Conservation (phyloP, 768 basidiomycete genomes). For the Tricholoma flavovirens region DNA sequence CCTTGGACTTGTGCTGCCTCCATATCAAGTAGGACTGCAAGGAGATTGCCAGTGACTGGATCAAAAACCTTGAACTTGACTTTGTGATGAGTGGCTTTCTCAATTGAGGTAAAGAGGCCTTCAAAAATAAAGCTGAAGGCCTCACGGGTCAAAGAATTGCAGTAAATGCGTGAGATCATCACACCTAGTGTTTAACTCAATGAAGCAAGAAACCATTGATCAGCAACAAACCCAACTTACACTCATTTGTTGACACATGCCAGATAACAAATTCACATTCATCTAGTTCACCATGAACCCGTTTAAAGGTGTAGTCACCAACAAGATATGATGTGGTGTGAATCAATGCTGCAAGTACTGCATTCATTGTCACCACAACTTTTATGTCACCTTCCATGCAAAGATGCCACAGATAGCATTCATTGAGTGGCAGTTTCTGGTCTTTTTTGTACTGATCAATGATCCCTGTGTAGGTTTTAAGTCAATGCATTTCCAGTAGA, state of each 20-base stretch:
- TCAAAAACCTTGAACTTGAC: slow-evolving; percentile 12
- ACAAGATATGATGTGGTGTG: slow-evolving; percentile 8
- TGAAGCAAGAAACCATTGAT: too few relatives aligned
- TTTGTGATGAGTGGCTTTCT: background rate
- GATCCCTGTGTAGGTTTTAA: too few relatives aligned
- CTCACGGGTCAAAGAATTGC: slow-evolving; percentile 4
- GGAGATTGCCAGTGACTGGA: slow-evolving; percentile 10
- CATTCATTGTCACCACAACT: slow-evolving; percentile 4
- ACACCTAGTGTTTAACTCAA: too few relatives aligned
- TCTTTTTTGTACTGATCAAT: background rate
- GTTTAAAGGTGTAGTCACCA: slow-evolving; percentile 21
- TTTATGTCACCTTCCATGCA: background rate
- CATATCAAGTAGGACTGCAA: slow-evolving; percentile 1
- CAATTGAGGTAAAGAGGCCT: background rate
- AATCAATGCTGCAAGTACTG: slow-evolving; percentile 5
- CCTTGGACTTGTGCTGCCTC: slow-evolving; percentile 4
- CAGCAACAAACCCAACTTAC: too few relatives aligned
- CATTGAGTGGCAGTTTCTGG: background rate
- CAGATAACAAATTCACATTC: slow-evolving; percentile 18
- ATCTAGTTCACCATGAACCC: slow-evolving; percentile 14
- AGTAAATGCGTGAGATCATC: slow-evolving; percentile 13
- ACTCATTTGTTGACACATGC: slow-evolving; percentile 6
- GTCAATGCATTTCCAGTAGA: too few relatives aligned
- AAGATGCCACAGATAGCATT: slow-evolving; percentile 1
- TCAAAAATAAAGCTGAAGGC: slow-evolving; percentile 11